Evolutionary conservation across 345 rosid species (phyloP).

Genomic region (Lumnitzera racemosa): DNA sequence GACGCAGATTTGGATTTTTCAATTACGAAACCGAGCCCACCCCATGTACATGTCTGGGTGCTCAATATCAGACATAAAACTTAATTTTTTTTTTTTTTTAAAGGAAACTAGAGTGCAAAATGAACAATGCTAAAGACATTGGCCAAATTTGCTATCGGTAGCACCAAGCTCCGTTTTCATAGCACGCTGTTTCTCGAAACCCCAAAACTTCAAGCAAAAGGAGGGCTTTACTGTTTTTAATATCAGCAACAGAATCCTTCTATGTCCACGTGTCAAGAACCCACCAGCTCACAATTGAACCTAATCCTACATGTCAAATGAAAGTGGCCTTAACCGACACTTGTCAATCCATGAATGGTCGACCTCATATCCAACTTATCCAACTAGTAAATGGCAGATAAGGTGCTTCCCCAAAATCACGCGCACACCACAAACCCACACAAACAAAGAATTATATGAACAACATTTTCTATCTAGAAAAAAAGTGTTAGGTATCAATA

Average conservation of each 20-base stretch:
- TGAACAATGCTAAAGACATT: too few relatives aligned
- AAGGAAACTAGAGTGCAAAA: too few relatives aligned
- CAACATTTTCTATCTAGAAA: constrained; percentile 4
- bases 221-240: too few relatives aligned
- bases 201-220: too few relatives aligned
- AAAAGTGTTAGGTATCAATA: background rate
- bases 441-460: constrained; percentile 25
- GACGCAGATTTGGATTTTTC: too few relatives aligned
- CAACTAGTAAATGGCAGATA: constrained; percentile 33
- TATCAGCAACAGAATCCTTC: constrained; percentile 1
- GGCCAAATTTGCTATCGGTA: too few relatives aligned
- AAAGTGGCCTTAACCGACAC: background rate
- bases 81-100: too few relatives aligned
- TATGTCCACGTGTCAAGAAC: constrained; percentile 25
- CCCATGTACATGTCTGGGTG: too few relatives aligned
- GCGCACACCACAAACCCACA: constrained; percentile 37
- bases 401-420: constrained; percentile 23
- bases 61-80: too few relatives aligned
- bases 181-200: background rate
- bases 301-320: constrained; percentile 28
- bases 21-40: too few relatives aligned
- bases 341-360: constrained; percentile 24
- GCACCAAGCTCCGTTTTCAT: background rate
- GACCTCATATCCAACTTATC: constrained; percentile 44
- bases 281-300: background rate